phyloP scores from a whole-genome alignment of 176 grass and related monocot genomes.

The Ensete glaucum region DNA sequence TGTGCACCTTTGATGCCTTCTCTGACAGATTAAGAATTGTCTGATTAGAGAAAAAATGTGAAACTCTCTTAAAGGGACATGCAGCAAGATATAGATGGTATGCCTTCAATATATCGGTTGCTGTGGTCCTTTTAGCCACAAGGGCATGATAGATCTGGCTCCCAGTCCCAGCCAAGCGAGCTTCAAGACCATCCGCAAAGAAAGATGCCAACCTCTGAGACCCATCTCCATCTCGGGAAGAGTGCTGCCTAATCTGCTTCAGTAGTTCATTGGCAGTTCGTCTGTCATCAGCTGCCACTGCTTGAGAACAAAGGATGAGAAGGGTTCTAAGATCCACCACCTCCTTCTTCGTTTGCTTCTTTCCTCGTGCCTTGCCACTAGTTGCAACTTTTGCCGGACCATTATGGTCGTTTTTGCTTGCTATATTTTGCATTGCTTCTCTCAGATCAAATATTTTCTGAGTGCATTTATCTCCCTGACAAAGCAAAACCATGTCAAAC shows the following conservation, averaged over 20 bases:
- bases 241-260: constrained; percentile 40
- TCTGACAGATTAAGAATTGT: constrained; percentile 32
- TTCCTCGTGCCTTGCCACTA: constrained; percentile 10
- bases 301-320: constrained; percentile 45
- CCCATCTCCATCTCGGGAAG: constrained; percentile 35
- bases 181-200: constrained; percentile 48
- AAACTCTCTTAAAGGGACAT: constrained; percentile 37
- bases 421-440: constrained; percentile 27
- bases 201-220: constrained; percentile 44
- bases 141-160: constrained; percentile 32
- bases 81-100: constrained; percentile 25
- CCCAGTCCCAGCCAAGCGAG: constrained; percentile 43
- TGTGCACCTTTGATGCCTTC: constrained; percentile 32
- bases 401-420: constrained; percentile 13
- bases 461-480: neutral
- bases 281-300: constrained; percentile 18
- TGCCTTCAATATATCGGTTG: constrained; percentile 32
- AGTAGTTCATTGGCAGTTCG: constrained; percentile 29
- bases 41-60: constrained; percentile 41
- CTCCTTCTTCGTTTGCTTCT: constrained; percentile 18
- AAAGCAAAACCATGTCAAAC: constrained; percentile 47
- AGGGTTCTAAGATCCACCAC: constrained; percentile 34
- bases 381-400: neutral
- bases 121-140: constrained; percentile 25
- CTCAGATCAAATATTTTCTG: constrained; percentile 14